These are phyloP conservation scores for Clohesyomyces aquaticus DNA, from an alignment of 495 filamentous ascomycete species.

Conservation along the genomic window DNA sequence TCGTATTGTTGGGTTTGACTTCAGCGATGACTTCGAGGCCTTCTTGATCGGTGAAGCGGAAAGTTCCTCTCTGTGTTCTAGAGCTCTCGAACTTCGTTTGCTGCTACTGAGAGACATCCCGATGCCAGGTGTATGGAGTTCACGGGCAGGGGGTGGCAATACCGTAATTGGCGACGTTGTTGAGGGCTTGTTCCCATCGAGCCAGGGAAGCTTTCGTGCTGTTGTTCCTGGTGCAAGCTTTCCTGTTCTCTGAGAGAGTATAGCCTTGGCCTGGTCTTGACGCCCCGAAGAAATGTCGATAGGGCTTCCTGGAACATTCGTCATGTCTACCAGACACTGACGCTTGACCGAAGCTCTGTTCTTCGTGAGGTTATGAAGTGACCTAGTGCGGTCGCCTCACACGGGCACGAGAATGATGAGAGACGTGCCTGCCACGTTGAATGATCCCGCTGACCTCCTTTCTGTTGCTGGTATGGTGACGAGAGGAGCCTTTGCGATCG, in stretches of 20 bases:
- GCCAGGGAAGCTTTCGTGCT: constrained; percentile 29
- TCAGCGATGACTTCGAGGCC: not conserved
- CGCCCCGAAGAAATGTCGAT: not conserved
- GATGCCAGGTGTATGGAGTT: too few species aligned
- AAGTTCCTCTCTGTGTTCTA: too few species aligned
- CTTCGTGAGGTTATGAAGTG: not conserved
- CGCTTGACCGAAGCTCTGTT: not conserved
- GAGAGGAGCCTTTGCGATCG: not conserved
- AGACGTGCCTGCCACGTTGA: not conserved
- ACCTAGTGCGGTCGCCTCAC: not conserved
- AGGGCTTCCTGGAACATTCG: not conserved
- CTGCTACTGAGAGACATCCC: too few species aligned
- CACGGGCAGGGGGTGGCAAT: constrained; percentile 1
- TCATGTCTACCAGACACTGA: not conserved
- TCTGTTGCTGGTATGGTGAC: not conserved
- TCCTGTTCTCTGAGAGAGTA: not conserved
- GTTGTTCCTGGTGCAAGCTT: constrained; percentile 19
- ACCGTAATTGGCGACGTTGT: not conserved
- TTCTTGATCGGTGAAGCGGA: not conserved
- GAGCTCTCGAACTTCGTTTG: not conserved
- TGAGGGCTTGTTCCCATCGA: constrained; percentile 31
- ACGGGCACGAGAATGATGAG: not conserved
- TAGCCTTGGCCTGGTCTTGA: not conserved
- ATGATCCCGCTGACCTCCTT: not conserved
- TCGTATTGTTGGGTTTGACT: constrained; percentile 8